Base-by-base conservation (phyloP, 352 stramenopile genomes). In the Pythium dissotocum region DNA sequence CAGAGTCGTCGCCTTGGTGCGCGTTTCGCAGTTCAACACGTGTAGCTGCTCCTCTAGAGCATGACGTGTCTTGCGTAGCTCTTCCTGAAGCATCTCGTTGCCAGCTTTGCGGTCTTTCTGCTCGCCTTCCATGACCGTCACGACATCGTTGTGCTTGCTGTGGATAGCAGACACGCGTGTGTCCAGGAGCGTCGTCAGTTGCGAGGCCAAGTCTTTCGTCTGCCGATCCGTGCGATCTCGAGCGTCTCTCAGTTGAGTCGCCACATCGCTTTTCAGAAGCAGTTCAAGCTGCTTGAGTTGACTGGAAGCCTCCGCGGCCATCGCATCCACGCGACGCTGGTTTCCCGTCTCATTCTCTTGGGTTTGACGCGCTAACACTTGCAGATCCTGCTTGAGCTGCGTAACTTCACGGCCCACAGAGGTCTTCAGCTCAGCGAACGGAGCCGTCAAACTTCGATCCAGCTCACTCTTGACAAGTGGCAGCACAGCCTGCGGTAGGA, bases 1-100 rank as follows among this genome's bases (percentile, higher is more conserved):
- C 18, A 72, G 16, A 3, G 76, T 73, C 21, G 56, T 74, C 16
- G 64, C 24, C 36, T 79, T 84, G 9, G 63, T 63, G n/a, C 77
- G 80, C 0, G 30, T 69, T 7, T 91, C 80, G 52, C 82, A 75
- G 0, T 44, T 62, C 4, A 87, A 13, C 9, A 61, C 53, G 14
- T 91, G 74, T 12, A 89, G 54, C 26, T 78, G 70, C 44, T 91
- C 82, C 72, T 91, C 77, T 5, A 87, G 58, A 4, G 72, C 62
- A 21, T 88, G 75, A 7, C 82, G 77, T 24, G 44, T 69, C 33
- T 80, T 81, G 42, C 80, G 79, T 0, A 83, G 58, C 4, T 73
- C 69, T 61, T 91, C 83, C 0, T 85, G 65, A 0, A 85, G 30
- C 0, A 58, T 40, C 8, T 88, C 78, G 2, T 85, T 16, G 5